Conservation (phyloP, 495 filamentous ascomycete genomes). For the Arthonia radiata region DNA sequence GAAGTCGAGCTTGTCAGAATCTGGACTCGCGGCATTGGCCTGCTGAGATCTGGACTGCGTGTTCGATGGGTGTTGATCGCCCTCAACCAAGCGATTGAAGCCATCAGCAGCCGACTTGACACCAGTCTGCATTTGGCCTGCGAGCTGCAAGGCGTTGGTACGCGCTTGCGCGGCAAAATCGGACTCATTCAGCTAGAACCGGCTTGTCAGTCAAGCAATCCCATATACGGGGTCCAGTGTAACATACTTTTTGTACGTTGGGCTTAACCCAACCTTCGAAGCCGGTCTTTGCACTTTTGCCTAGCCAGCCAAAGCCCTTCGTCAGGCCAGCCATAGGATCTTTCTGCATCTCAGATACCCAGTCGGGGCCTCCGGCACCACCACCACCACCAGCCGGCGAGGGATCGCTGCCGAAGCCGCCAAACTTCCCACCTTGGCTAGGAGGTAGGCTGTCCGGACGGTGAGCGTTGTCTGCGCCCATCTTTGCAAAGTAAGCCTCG, state of each 20-base stretch:
- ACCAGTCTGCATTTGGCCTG: constrained; percentile 35
- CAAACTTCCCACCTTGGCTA: constrained; percentile 75
- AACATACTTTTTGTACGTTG: constrained; percentile 54
- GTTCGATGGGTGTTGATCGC: constrained; percentile 7
- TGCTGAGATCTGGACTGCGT: not conserved
- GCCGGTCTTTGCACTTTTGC: constrained; percentile 65
- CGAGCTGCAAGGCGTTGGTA: constrained; percentile 34
- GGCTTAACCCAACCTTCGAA: constrained; percentile 80
- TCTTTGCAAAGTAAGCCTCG: constrained; percentile 69
- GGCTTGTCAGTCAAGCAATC: not conserved
- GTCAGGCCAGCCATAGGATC: constrained; percentile 73
- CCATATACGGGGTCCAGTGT: constrained; percentile 1
- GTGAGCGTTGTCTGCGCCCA: constrained; percentile 58
- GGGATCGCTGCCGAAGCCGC: constrained; percentile 62
- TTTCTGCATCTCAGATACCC: constrained; percentile 28
- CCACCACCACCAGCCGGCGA: constrained; percentile 6
- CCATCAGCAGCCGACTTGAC: constrained; percentile 47
- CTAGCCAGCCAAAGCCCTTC: constrained; percentile 84
- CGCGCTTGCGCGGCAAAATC: constrained; percentile 70
- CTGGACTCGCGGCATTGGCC: not conserved
- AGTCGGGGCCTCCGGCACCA: not conserved
- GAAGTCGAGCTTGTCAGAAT: constrained; percentile 28
- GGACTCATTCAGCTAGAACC: constrained; percentile 45
- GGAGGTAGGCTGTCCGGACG: constrained; percentile 52
- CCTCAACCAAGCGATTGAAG: constrained; percentile 66